Percentiles rank a stretch among this genome's conserved stretches.
Conservation (phyloP, 2,329 filamentous ascomycete genomes). For the Epichloe amarillans region DNA sequence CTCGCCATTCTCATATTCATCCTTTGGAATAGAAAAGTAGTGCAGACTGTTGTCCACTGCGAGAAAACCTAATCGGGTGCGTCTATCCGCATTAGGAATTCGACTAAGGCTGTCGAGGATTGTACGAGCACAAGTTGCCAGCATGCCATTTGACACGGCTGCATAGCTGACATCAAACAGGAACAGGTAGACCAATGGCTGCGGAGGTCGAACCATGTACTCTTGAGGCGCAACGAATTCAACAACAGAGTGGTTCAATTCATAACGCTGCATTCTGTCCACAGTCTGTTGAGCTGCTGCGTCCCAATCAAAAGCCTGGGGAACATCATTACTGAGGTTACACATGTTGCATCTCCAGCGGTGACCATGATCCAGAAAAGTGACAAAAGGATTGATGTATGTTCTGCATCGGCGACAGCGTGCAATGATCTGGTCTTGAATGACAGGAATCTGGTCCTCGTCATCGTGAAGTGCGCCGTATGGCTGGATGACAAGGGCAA, state of each 20-base stretch:
- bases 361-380: slow-evolving; percentile 92
- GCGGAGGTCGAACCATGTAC: slow-evolving; percentile 97
- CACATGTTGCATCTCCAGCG: slow-evolving; percentile 99
- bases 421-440: slow-evolving; percentile 94
- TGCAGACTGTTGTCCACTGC: slow-evolving; percentile 89
- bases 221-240: slow-evolving; percentile 97
- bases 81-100: slow-evolving; percentile 94
- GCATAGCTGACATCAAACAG: slow-evolving; percentile 89
- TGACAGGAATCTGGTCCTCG: slow-evolving; percentile 80
- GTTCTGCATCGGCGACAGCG: slow-evolving; percentile 90
- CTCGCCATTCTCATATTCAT: slow-evolving; percentile 71
- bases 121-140: slow-evolving; percentile 84
- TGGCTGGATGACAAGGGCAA: slow-evolving; percentile 90
- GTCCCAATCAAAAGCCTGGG: slow-evolving; percentile 99
- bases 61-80: slow-evolving; percentile 87
- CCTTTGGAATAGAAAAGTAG: slow-evolving; percentile 89
- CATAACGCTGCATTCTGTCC: slow-evolving; percentile 81
- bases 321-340: slow-evolving; percentile 94
- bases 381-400: slow-evolving; percentile 96
- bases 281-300: slow-evolving; percentile 79
- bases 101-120: slow-evolving; percentile 90
- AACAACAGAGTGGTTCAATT: slow-evolving; percentile 91
- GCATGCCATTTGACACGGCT: slow-evolving; percentile 75
- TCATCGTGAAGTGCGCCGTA: slow-evolving; percentile 87
- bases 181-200: slow-evolving; percentile 91